Evolutionary conservation across 164 flowering plant genomes (phyloP), one percentile per base, ranked within the genome.

Genomic region (Brasenia schreberi): DNA sequence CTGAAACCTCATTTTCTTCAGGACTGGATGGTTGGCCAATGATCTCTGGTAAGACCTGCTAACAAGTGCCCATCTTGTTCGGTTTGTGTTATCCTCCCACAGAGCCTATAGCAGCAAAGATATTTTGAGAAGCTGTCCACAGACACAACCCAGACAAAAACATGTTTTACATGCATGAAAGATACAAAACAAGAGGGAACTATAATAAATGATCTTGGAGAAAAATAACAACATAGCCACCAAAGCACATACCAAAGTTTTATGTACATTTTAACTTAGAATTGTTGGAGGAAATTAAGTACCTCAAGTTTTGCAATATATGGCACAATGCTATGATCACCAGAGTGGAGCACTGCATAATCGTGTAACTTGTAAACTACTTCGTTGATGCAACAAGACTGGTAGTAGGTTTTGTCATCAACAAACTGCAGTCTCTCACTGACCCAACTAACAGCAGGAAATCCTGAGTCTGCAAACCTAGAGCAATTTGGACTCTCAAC

Each of bases 21-120:
- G 88, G 79, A 56, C 83, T 66, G 71, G 76, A 77, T 19, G 86
- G 93, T 43, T 68, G 80, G 52, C 80, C 87, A 77, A 89, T 86
- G 68, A 70, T 80, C 71, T 77, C 81, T n/a, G 97, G 93, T 75
- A 89, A 78, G 74, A 89, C 71, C 68, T 74, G 53, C 65, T 82
- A 43, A 83, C 77, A 61, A 43, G 65, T 61, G 85, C 85, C 90
- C 90, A 87, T 77, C 81, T 88, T 49, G 72, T 73, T 68, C 81
- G 77, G 68, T 83, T 84, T 67, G 73, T 75, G 27, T 67, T 74
- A 72, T 89, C 96, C 73, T 92, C 92, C 96, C 94, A 89, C 83
- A 92, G 78, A 49, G 81, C 84, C 98, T 89, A 84, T 69, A 81
- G 33, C 18, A 67, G 73, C 1, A 63, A 63, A 33, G n/a, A 60